Evolutionary conservation across 257 asterid species (phyloP), one percentile per base, ranked within the genome.

Genomic region (Lycium barbarum): DNA sequence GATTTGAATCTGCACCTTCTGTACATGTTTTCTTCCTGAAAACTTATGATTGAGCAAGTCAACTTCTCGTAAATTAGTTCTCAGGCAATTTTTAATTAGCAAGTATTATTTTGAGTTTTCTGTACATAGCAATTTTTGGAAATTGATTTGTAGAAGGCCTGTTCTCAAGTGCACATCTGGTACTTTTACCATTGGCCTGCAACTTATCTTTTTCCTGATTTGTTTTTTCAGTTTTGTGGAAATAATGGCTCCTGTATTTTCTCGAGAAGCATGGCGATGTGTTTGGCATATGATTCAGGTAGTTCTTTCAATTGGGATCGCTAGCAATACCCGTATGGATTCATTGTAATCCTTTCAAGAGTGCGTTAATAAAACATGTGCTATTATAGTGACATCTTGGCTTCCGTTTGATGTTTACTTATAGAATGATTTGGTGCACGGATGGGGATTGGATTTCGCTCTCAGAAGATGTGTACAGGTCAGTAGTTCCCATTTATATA

Each of bases 261-360:
- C 99, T 85, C 97, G 98, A 47, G 97, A 90, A 81, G 99, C 99
- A 88, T 97, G 99, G 99, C 92, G 97, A 86, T 97, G 99, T 89
- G 98, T 95, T 84, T 97, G 99, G 99, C 98, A 97, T 92, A 92
- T 97, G 99, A 97, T 97, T 93, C 99, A 97, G 99, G 99, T 97
- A 89, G 36, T 84, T 54, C 83, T 74, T 59, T 47, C 58, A 5
- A 73, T 79, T 84, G 45, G 74, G 66, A 78, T 59, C 18, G 18
- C 33, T 59, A 26, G 26, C 22, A 59, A 59, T 59, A 59, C 11
- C 26, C 66, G 18, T 78, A 51, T 76, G 43, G 6, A 78, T 78
- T 78, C 82, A 53, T 26, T 76, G 14, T 33, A 33, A 78, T 26
- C 49, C 65, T 78, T 53, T 53, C 63, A 26, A 78, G 82, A 53